phyloP scores from a whole-genome alignment of 78 protist species.

The Chrysochromulina parva region DNA sequence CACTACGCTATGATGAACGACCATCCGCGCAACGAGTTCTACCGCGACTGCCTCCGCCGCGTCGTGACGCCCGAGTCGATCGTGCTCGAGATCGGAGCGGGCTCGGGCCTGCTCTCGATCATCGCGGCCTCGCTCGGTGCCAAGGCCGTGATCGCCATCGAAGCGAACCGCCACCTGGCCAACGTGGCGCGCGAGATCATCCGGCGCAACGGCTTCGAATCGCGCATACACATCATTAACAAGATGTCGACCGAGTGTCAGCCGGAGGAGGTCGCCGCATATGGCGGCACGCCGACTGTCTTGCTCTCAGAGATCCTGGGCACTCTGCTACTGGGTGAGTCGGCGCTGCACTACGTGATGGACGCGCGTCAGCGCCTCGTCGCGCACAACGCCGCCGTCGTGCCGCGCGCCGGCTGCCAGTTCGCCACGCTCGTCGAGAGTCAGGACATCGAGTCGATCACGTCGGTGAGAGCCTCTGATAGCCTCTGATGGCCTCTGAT shows the following conservation, averaged over 20 bases:
- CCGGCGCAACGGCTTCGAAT: background rate
- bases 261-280: background rate
- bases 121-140: slow-evolving; percentile 59
- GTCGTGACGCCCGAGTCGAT: background rate
- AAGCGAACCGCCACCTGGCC: background rate
- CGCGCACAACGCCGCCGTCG: background rate
- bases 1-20: slow-evolving; percentile 59
- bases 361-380: slow-evolving; percentile 35
- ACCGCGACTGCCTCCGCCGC: background rate
- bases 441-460: background rate
- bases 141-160: slow-evolving; percentile 35
- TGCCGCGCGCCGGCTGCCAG: slow-evolving; percentile 36
- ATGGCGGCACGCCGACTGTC: background rate
- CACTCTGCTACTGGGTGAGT: slow-evolving; percentile 51
- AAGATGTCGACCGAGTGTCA: background rate
- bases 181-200: background rate
- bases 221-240: slow-evolving; percentile 12
- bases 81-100: slow-evolving; percentile 60
- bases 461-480: background rate
- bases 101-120: slow-evolving; percentile 55
- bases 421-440: slow-evolving; percentile 26
- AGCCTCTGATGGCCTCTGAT: too few relatives aligned
- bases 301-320: slow-evolving; percentile 56
- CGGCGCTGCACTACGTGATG: slow-evolving; percentile 20
- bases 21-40: slow-evolving; percentile 39